Base-by-base conservation (phyloP, 1,284 basidiomycete species). In the Mrakiaceae sp. region DNA sequence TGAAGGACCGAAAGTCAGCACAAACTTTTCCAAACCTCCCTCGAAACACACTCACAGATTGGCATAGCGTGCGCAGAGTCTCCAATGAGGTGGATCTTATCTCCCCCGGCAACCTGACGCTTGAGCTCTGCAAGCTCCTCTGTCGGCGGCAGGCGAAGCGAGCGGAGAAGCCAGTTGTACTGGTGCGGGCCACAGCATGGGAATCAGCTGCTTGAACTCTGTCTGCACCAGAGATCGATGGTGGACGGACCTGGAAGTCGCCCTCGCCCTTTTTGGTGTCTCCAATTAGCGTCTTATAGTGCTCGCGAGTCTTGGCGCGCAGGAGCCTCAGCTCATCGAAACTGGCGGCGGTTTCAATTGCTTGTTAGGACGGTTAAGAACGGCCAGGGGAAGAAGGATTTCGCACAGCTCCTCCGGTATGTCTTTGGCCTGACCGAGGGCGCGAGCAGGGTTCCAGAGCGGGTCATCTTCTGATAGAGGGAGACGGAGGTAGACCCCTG, bases 111-210 rank as follows among this genome's bases (percentile, higher is more conserved):
- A 3, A 63, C 48, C 43, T 51, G 27, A 2, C 5, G 6, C 49
- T 63, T 63, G 48, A 58, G 40, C 42, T 11, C 12, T 7, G 49
- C 57, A 42, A 62, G 14, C 43, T 47, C 48, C 10, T 55, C 52
- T 5, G 40, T 16, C 49, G 2, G 9, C 10, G 63, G 63, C 43
- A 66, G 49, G 52, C 39, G 16, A 5, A 66, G 27, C n/a, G 56
- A 43, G 10, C 64, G 54, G 60, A 66, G 62, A 14, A 66, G 55
- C 64, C 64, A 66, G 16, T 62, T 52, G 44, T 62, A 63, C 27
- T 58, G 54, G 39, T 42, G 43, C 9, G 10, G 10, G 5, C 49
- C 49, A 27, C 27, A 27, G 27, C 27, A 27, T 27, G 27, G 2
- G 27, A 27, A 27, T 27, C 27, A 27, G 27, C 27, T 27, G 27